These are phyloP conservation scores for Torrubiella hemipterigena DNA, from an alignment of 2,329 filamentous ascomycete genomes.

Conservation along the genomic window DNA sequence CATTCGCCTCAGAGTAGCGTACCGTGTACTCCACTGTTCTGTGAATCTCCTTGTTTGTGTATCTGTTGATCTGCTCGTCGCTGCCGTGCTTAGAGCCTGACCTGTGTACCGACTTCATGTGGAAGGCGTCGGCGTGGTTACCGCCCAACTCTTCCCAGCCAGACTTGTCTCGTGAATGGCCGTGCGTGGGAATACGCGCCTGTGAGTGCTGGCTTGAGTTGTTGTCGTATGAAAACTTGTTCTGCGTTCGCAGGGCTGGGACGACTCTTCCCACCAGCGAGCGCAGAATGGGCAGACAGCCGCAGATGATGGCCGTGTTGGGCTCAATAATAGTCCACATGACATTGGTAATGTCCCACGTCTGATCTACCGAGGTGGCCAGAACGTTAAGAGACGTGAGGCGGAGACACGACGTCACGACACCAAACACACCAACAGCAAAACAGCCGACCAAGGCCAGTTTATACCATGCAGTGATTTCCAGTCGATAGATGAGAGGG, in stretches of 20 bases:
- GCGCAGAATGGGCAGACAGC: slow-evolving; percentile 25
- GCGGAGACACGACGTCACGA: slow-evolving; percentile 18
- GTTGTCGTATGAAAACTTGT: background rate
- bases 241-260: background rate
- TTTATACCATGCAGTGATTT: slow-evolving; percentile 24
- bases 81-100: slow-evolving; percentile 11
- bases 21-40: slow-evolving; percentile 9
- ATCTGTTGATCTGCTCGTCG: slow-evolving; percentile 12
- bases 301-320: slow-evolving; percentile 24
- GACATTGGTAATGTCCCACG: slow-evolving; percentile 19
- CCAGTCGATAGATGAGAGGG: slow-evolving; percentile 28
- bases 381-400: slow-evolving; percentile 16
- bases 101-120: slow-evolving; percentile 9
- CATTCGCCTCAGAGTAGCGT: too few relatives aligned
- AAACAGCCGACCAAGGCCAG: slow-evolving; percentile 24
- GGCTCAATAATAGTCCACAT: slow-evolving; percentile 27
- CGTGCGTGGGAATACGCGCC: slow-evolving; percentile 10
- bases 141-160: slow-evolving; percentile 12
- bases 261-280: slow-evolving; percentile 12
- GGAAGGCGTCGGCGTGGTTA: slow-evolving; percentile 9
- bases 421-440: slow-evolving; percentile 21
- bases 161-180: slow-evolving; percentile 9
- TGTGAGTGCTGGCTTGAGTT: slow-evolving; percentile 7
- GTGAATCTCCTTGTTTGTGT: slow-evolving; percentile 3
- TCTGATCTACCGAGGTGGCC: slow-evolving; percentile 15